These are phyloP conservation scores for Exophiala sideris DNA, from an alignment of 2,329 filamentous ascomycete species.

Conservation along the genomic window DNA sequence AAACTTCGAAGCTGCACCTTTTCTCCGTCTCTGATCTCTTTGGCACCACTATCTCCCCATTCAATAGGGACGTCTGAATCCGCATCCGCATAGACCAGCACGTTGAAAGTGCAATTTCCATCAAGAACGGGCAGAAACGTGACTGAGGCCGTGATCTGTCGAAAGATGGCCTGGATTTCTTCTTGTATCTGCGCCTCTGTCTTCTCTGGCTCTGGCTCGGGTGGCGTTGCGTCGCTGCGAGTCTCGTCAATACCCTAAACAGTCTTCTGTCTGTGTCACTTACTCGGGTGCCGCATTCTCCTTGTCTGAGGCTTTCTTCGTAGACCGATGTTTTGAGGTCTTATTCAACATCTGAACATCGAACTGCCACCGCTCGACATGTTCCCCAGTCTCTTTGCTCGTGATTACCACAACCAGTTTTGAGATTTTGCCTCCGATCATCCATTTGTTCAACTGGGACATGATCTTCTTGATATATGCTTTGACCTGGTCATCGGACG, in stretches of 20 bases:
- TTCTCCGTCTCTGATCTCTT: conserved; percentile 92
- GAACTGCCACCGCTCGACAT: conserved; percentile 97
- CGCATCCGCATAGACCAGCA: conserved; percentile 94
- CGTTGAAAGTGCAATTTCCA: conserved; percentile 97
- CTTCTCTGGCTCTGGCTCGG: conserved; percentile 58
- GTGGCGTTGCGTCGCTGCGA: conserved; percentile 32
- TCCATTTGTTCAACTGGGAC: conserved; percentile 96
- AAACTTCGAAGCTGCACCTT: conserved; percentile 94
- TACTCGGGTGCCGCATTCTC: conserved; percentile 65
- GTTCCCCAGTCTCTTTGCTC: conserved; percentile 92
- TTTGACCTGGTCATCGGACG: conserved; percentile 95
- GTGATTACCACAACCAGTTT: conserved; percentile 97
- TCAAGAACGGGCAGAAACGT: conserved; percentile 93
- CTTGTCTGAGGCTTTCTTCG: conserved; percentile 56
- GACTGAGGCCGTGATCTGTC: conserved; percentile 95
- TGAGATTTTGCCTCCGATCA: conserved; percentile 93
- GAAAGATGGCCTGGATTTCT: conserved; percentile 94
- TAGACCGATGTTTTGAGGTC: conserved; percentile 47
- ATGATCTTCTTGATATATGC: conserved; percentile 99
- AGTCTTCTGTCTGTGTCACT: conserved; percentile 24
- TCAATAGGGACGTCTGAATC: conserved; percentile 96
- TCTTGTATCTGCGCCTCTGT: conserved; percentile 90
- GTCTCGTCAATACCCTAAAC: conserved; percentile 3
- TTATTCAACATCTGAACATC: conserved; percentile 69
- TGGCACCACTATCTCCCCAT: conserved; percentile 97